These are phyloP conservation scores for Heterobasidion occidentale DNA, from an alignment of 1,284 basidiomycete species.

Conservation along the genomic window DNA sequence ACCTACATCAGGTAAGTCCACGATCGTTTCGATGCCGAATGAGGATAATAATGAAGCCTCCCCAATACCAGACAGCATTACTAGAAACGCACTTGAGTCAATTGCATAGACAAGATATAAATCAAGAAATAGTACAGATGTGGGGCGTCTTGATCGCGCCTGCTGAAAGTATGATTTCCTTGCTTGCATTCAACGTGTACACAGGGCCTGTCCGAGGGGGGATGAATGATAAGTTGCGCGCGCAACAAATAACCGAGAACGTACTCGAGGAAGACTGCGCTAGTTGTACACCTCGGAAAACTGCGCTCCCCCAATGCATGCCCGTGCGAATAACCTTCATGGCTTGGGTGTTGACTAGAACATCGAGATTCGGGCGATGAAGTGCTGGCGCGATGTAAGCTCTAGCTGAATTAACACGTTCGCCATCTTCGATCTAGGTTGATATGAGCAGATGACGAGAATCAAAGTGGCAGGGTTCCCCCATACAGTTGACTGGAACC, in stretches of 20 bases:
- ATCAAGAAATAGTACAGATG: not conserved
- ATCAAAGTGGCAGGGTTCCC: not conserved
- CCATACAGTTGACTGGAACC: not conserved
- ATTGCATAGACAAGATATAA: not conserved
- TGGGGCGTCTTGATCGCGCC: slow-evolving; percentile 14
- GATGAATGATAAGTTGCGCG: not conserved
- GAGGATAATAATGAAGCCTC: slow-evolving; percentile 16
- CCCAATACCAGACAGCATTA: slow-evolving; percentile 32
- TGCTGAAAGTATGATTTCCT: slow-evolving; percentile 13
- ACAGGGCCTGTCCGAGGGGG: not conserved
- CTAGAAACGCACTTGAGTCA: not conserved
- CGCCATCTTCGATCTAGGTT: slow-evolving; percentile 16
- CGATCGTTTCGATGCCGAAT: slow-evolving; percentile 20
- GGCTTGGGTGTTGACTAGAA: slow-evolving; percentile 24
- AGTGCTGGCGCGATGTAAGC: slow-evolving; percentile 20
- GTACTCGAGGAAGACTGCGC: not conserved
- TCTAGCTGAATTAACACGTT: slow-evolving; percentile 24
- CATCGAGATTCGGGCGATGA: slow-evolving; percentile 21
- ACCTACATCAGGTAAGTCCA: slow-evolving; percentile 31
- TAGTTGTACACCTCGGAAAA: slow-evolving; percentile 3
- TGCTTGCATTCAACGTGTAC: not conserved
- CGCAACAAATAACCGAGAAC: not conserved
- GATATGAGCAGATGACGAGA: slow-evolving; percentile 7
- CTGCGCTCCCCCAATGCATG: not conserved
- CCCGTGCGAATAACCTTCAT: slow-evolving; percentile 7